Percentiles rank a stretch among this genome's conserved stretches.
Evolutionary conservation across 352 stramenopile species (phyloP).

Genomic region (Phytophthora aleatoria): DNA sequence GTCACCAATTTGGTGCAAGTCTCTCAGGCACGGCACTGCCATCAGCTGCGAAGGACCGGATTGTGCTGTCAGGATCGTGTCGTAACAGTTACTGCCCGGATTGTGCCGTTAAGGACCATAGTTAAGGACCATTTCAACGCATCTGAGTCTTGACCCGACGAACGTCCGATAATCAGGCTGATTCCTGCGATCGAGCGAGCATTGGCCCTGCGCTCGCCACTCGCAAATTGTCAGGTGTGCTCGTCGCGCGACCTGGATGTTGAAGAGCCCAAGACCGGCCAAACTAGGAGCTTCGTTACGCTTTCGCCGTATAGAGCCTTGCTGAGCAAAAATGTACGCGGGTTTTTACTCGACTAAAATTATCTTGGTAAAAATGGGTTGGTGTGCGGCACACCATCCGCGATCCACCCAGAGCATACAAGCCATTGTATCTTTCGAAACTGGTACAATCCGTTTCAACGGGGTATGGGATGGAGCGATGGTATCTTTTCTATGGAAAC

Average conservation of each 20-base stretch:
- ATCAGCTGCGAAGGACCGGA: too few species aligned
- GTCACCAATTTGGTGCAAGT: too few species aligned
- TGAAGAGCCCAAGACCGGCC: not conserved
- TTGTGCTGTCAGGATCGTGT: too few species aligned
- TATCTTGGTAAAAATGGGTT: not conserved
- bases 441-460: not conserved
- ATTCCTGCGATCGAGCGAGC: slow-evolving; percentile 4
- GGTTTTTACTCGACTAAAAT: slow-evolving; percentile 6
- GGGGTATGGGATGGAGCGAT: slow-evolving; percentile 2
- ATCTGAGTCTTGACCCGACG: slow-evolving; percentile 8
- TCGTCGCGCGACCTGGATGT: not conserved
- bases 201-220: too few species aligned
- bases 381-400: slow-evolving; percentile 9
- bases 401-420: not conserved
- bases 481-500: slow-evolving; percentile 30
- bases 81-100: not conserved
- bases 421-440: not conserved
- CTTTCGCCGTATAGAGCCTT: not conserved
- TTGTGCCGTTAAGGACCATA: not conserved
- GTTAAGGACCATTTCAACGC: not conserved
- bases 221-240: not conserved
- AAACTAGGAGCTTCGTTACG: not conserved
- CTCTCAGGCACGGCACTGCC: too few species aligned
- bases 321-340: not conserved
- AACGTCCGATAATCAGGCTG: not conserved